Conservation (phyloP, 352 stramenopile species). For the Phytophthora kernoviae region DNA sequence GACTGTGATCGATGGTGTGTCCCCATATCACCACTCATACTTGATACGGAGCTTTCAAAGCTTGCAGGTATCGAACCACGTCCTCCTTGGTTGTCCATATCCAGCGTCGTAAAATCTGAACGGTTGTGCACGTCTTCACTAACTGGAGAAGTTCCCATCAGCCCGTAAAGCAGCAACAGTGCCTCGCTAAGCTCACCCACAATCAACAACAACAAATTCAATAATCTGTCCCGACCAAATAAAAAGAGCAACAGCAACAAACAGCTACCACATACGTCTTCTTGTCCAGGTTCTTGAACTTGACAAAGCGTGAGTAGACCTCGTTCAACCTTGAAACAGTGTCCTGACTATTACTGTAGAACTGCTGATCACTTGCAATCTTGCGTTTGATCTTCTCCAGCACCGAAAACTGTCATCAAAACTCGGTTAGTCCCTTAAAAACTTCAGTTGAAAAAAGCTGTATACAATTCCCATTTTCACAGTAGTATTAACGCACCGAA, state of each 20-base stretch:
- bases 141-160: slow-evolving; percentile 62
- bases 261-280: slow-evolving; percentile 54
- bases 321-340: slow-evolving; percentile 69
- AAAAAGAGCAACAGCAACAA: not conserved
- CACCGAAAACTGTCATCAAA: slow-evolving; percentile 54
- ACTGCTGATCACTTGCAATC: slow-evolving; percentile 49
- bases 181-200: slow-evolving; percentile 49
- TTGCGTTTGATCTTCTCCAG: slow-evolving; percentile 84
- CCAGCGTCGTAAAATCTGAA: slow-evolving; percentile 14
- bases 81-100: slow-evolving; percentile 10
- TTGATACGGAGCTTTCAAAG: slow-evolving; percentile 20
- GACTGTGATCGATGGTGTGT: slow-evolving; percentile 33
- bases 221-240: not conserved
- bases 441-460: not conserved
- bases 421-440: slow-evolving; percentile 1
- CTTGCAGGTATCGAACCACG: slow-evolving; percentile 7
- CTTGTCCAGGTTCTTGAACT: slow-evolving; percentile 75
- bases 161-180: slow-evolving; percentile 60
- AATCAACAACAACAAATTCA: slow-evolving; percentile 4
- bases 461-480: not conserved
- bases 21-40: slow-evolving; percentile 3
- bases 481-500: slow-evolving; percentile 27
- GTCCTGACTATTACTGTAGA: slow-evolving; percentile 46
- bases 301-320: slow-evolving; percentile 79
- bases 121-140: slow-evolving; percentile 8